Percentiles rank a stretch among this genome's conserved stretches.
Conservation (phyloP, 768 basidiomycete genomes). For the Tulasnella sp. region DNA sequence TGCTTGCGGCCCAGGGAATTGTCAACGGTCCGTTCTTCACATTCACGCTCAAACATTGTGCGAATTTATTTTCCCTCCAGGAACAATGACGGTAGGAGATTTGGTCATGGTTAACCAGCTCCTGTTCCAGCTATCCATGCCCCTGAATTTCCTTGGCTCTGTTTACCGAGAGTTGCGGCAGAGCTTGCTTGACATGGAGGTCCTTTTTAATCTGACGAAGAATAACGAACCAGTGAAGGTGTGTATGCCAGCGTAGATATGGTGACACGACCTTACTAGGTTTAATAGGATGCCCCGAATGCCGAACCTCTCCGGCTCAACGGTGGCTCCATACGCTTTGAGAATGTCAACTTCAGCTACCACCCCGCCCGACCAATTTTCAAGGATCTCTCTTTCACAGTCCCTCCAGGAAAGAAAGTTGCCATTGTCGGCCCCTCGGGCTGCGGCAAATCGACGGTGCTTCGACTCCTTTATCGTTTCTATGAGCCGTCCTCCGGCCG, state of each 20-base stretch:
- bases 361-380: slow-evolving; percentile 90
- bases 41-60: neutral
- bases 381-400: slow-evolving; percentile 69
- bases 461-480: slow-evolving; percentile 88
- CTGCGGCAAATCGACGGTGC: slow-evolving; percentile 94
- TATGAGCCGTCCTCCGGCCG: slow-evolving; percentile 71
- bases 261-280: neutral
- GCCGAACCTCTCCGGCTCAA: slow-evolving; percentile 56
- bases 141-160: slow-evolving; percentile 92
- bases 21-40: slow-evolving; percentile 48
- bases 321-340: slow-evolving; percentile 84
- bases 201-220: slow-evolving; percentile 77
- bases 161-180: slow-evolving; percentile 96
- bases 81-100: slow-evolving; percentile 96
- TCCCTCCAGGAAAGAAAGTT: slow-evolving; percentile 93
- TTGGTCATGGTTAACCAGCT: slow-evolving; percentile 99
- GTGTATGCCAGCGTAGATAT: slow-evolving; percentile 16
- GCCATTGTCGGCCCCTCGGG: slow-evolving; percentile 96
- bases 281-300: slow-evolving; percentile 48
- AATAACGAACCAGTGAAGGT: slow-evolving; percentile 64
- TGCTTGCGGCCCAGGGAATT: slow-evolving; percentile 89
- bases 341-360: slow-evolving; percentile 85
- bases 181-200: slow-evolving; percentile 94
- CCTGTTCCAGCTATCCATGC: slow-evolving; percentile 91
- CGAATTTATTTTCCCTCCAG: slow-evolving; percentile 30